Evolutionary conservation across 176 grass and related monocot genomes (phyloP).

Genomic region (Eragrostis curvula): DNA sequence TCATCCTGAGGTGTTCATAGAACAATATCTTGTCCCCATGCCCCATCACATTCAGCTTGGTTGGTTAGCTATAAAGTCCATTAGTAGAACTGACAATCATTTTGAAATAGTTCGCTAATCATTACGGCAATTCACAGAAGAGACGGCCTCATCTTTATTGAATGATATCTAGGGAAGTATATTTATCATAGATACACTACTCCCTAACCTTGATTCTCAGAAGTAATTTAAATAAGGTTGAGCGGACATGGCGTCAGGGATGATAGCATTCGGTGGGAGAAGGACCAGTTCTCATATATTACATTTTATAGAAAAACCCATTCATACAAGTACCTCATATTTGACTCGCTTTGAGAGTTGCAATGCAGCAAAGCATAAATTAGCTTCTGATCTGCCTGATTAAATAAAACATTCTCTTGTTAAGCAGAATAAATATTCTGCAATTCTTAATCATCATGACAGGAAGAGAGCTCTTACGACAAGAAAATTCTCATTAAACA

Average conservation of each 20-base stretch:
- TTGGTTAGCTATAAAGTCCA: not conserved
- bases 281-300: not conserved
- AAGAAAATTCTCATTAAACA: constrained; percentile 97
- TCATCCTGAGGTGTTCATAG: not conserved
- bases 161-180: constrained; percentile 9
- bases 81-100: constrained; percentile 3
- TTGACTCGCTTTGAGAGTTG: constrained; percentile 68
- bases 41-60: not conserved
- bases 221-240: constrained; percentile 14
- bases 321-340: constrained; percentile 70
- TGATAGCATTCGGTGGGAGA: not conserved
- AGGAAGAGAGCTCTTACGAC: constrained; percentile 55
- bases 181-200: constrained; percentile 20
- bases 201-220: constrained; percentile 17
- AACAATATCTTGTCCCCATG: not conserved
- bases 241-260: not conserved
- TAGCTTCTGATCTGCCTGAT: constrained; percentile 92
- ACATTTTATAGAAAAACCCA: constrained; percentile 13
- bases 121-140: constrained; percentile 8
- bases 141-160: not conserved
- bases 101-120: not conserved
- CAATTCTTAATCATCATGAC: constrained; percentile 4
- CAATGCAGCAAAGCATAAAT: constrained; percentile 84
- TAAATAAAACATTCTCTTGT: constrained; percentile 44
- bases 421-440: constrained; percentile 12